Percentiles rank a stretch among this genome's conserved stretches.
Evolutionary conservation across 2,329 filamentous ascomycete species (phyloP).

Genomic region (Ascochyta lentis): DNA sequence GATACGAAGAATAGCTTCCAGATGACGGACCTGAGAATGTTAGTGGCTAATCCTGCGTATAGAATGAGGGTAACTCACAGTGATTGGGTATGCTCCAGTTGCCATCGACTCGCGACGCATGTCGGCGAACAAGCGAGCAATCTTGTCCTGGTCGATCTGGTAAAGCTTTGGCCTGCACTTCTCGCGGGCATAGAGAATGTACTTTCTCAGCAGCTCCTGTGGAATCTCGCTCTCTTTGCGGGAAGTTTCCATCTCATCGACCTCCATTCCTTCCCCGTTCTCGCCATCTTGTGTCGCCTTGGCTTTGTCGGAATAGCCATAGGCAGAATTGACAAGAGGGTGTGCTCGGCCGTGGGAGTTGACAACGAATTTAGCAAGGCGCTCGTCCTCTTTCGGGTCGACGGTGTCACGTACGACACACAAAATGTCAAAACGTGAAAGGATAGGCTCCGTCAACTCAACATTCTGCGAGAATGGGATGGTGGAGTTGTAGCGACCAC

Average conservation of each 20-base stretch:
- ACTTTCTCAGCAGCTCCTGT: constrained; percentile 91
- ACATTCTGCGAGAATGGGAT: constrained; percentile 97
- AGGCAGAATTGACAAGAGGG: constrained; percentile 58
- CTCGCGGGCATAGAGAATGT: constrained; percentile 93
- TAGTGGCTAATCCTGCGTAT: constrained; percentile 11
- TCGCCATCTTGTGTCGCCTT: constrained; percentile 43
- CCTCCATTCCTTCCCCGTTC: constrained; percentile 58
- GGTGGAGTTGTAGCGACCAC: constrained; percentile 94
- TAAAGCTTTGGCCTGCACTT: constrained; percentile 91
- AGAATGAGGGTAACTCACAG: constrained; percentile 65
- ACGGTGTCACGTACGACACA: constrained; percentile 96
- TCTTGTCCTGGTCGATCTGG: constrained; percentile 97
- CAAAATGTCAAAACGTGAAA: constrained; percentile 97
- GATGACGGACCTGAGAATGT: constrained; percentile 80
- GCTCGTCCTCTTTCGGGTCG: constrained; percentile 89
- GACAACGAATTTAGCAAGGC: constrained; percentile 92
- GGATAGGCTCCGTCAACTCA: constrained; percentile 92
- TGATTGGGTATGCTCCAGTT: constrained; percentile 96
- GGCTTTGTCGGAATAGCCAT: constrained; percentile 35
- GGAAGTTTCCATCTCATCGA: constrained; percentile 58
- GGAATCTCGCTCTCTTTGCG: constrained; percentile 75
- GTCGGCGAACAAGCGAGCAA: constrained; percentile 90
- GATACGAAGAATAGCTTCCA: constrained; percentile 97
- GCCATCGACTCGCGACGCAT: constrained; percentile 93
- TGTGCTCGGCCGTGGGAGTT: constrained; percentile 93